These are phyloP conservation scores for Didymella segeticola DNA, from an alignment of 2,329 filamentous ascomycete species.

Conservation along the genomic window DNA sequence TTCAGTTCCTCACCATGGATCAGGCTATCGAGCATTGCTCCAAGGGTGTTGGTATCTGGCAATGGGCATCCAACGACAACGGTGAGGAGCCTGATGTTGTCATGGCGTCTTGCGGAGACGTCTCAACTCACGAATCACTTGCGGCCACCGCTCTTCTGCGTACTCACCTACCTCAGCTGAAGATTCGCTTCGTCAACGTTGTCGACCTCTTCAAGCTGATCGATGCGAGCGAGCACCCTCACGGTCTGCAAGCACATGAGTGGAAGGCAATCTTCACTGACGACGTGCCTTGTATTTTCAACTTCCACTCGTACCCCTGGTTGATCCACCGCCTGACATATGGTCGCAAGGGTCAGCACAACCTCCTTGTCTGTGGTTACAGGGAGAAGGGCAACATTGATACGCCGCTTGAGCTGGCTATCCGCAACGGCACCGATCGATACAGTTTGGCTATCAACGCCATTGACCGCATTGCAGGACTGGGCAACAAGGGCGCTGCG, in stretches of 20 bases:
- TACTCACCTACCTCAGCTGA: slow-evolving; percentile 73
- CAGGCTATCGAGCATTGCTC: slow-evolving; percentile 77
- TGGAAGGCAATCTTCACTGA: slow-evolving; percentile 75
- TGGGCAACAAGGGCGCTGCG: slow-evolving; percentile 68
- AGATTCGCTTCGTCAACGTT: slow-evolving; percentile 80
- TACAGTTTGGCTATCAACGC: slow-evolving; percentile 80
- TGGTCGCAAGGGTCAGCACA: slow-evolving; percentile 71
- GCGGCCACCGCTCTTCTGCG: slow-evolving; percentile 77
- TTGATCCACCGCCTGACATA: slow-evolving; percentile 79
- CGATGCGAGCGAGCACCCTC: slow-evolving; percentile 71
- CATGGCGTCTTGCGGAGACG: slow-evolving; percentile 78
- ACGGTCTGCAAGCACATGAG: slow-evolving; percentile 66
- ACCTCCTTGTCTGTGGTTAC: slow-evolving; percentile 79
- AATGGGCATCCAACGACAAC: slow-evolving; percentile 75
- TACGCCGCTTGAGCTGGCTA: slow-evolving; percentile 78
- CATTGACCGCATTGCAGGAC: slow-evolving; percentile 69
- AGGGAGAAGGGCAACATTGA: slow-evolving; percentile 86
- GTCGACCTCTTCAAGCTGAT: slow-evolving; percentile 84
- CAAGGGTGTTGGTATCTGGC: slow-evolving; percentile 80
- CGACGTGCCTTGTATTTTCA: slow-evolving; percentile 77
- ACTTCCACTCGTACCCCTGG: slow-evolving; percentile 86
- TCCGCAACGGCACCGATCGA: slow-evolving; percentile 78
- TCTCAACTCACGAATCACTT: slow-evolving; percentile 75
- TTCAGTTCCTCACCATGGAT: slow-evolving; percentile 78
- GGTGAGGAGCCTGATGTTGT: slow-evolving; percentile 74